These are phyloP conservation scores for Dacryopinax primogenitus DNA, from an alignment of 768 basidiomycete genomes.

Conservation along the genomic window DNA sequence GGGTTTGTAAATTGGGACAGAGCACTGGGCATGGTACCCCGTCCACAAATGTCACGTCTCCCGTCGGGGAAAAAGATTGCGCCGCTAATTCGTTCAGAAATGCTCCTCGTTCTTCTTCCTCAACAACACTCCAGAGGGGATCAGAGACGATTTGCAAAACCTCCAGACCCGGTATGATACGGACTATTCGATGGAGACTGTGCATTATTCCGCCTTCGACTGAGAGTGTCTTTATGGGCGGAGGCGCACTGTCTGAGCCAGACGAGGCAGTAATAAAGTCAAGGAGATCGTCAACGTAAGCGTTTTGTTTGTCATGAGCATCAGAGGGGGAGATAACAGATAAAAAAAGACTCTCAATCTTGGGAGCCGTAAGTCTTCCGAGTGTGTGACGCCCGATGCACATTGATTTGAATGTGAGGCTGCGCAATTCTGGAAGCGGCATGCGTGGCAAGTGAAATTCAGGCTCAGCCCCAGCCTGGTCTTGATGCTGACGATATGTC, in stretches of 20 bases:
- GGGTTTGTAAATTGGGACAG: not conserved
- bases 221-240: not conserved
- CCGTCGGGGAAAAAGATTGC: not conserved
- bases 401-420: too few species aligned
- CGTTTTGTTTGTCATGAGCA: too few species aligned
- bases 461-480: too few species aligned
- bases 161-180: not conserved
- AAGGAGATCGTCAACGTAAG: not conserved
- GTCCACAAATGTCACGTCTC: not conserved
- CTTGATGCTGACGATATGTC: too few species aligned
- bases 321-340: too few species aligned
- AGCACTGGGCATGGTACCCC: not conserved
- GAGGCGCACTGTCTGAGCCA: not conserved
- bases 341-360: too few species aligned
- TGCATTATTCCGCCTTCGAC: not conserved
- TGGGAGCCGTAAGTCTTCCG: too few species aligned
- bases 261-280: not conserved
- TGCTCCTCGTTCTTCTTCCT: not conserved
- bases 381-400: too few species aligned
- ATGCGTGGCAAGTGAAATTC: too few species aligned
- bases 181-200: not conserved
- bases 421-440: too few species aligned
- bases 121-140: not conserved
- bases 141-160: not conserved
- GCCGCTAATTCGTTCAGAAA: not conserved